Percentiles rank a stretch among this genome's conserved stretches.
Evolutionary conservation across 163 green algal species (phyloP).

Genomic region (Trebouxia gelatinosa): DNA sequence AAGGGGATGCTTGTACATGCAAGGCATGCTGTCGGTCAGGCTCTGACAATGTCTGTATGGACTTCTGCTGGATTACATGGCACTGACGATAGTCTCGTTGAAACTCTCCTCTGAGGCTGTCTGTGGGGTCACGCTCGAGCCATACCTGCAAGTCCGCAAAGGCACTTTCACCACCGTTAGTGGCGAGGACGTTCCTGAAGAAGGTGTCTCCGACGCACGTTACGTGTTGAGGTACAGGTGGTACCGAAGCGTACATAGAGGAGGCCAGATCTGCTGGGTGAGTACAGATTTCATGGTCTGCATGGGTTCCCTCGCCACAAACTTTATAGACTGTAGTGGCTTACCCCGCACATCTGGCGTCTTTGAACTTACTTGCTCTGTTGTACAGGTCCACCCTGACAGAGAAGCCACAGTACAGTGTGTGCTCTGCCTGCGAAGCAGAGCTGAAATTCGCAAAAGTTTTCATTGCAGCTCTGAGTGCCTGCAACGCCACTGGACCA

Average conservation of each 20-base stretch:
- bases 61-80: conserved; percentile 35
- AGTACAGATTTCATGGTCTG: too few relatives aligned
- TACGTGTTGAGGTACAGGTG: conserved; percentile 83
- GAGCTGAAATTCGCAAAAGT: conserved; percentile 68
- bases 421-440: conserved; percentile 82
- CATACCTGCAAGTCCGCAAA: conserved; percentile 80
- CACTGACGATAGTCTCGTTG: conserved; percentile 50
- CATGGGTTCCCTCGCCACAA: too few relatives aligned
- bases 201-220: conserved; percentile 63
- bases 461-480: conserved; percentile 94
- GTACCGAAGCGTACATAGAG: conserved; percentile 72
- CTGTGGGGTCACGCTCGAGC: conserved; percentile 80
- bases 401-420: conserved; percentile 89
- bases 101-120: conserved; percentile 75
- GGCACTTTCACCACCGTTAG: conserved; percentile 60
- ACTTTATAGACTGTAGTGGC: too few relatives aligned
- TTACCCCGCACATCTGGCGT: too few relatives aligned
- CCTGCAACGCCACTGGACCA: conserved; percentile 67
- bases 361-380: too few relatives aligned
- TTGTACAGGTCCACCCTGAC: conserved; percentile 91
- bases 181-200: conserved; percentile 70
- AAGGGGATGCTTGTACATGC: not conserved
- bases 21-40: conserved; percentile 10
- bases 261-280: conserved; percentile 37
- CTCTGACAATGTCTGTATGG: conserved; percentile 24